These are phyloP conservation scores for Plasmopara viticola DNA, from an alignment of 352 stramenopile species.

Conservation along the genomic window DNA sequence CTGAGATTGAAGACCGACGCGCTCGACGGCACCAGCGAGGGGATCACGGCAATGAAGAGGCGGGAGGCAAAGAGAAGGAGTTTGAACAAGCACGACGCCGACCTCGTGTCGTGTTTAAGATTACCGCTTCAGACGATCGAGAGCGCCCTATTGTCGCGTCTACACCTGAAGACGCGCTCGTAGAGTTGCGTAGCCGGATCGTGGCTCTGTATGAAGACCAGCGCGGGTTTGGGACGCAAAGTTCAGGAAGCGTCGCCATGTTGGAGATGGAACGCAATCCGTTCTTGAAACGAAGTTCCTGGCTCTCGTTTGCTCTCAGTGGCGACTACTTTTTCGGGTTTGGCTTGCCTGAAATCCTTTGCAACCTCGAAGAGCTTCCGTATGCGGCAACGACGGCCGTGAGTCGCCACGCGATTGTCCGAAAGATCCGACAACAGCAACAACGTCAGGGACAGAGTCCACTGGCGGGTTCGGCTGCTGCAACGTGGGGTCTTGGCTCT, in stretches of 20 bases:
- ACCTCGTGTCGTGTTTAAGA: constrained; percentile 60
- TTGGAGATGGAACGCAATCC: constrained; percentile 45
- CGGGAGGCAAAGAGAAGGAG: constrained; percentile 5
- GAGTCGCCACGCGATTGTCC: constrained; percentile 34
- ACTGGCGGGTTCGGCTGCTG: constrained; percentile 19
- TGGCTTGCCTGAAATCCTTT: constrained; percentile 52
- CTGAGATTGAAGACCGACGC: constrained; percentile 53
- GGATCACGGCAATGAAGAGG: constrained; percentile 4
- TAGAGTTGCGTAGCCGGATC: constrained; percentile 64
- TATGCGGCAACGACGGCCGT: constrained; percentile 68
- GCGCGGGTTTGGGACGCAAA: constrained; percentile 22
- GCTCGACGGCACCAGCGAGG: constrained; percentile 13
- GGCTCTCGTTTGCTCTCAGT: constrained; percentile 72
- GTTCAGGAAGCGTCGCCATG: not conserved
- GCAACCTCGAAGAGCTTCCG: constrained; percentile 65
- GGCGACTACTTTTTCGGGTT: constrained; percentile 84
- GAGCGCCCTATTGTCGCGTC: constrained; percentile 56
- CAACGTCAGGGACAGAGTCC: constrained; percentile 34
- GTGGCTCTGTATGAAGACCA: constrained; percentile 70
- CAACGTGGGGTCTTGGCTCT: constrained; percentile 16
- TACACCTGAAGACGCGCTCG: constrained; percentile 59
- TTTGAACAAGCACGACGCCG: constrained; percentile 15
- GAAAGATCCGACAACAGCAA: constrained; percentile 34
- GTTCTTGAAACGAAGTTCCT: constrained; percentile 68
- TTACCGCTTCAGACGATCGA: constrained; percentile 65